A percentile compares a stretch with the other conserved stretches of the same genome.
phyloP scores from a whole-genome alignment of 805 yeast genomes.

The Saturnispora diversa region DNA sequence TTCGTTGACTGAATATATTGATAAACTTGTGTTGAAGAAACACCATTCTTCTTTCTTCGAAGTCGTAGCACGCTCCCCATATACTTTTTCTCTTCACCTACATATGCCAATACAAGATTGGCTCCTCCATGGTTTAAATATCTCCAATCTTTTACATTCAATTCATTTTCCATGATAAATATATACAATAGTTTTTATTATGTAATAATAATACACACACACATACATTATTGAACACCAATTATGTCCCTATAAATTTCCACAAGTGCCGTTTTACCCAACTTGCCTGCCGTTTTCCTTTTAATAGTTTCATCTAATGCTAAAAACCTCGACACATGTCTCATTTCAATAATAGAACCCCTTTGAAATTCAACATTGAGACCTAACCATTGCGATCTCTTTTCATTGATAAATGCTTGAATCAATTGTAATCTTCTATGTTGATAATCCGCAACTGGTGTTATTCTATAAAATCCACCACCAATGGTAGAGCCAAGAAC shows the following conservation, averaged over 20 bases:
- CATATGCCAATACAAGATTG: slow-evolving; percentile 37
- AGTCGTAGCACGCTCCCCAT: slow-evolving; percentile 34
- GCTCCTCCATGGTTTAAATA: slow-evolving; percentile 43
- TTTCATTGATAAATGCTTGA: slow-evolving; percentile 81
- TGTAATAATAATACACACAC: background rate
- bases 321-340: slow-evolving; percentile 45
- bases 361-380: slow-evolving; percentile 68
- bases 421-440: slow-evolving; percentile 77
- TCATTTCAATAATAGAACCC: slow-evolving; percentile 61
- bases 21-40: slow-evolving; percentile 35
- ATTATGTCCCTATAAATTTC: slow-evolving; percentile 62
- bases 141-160: slow-evolving; percentile 28
- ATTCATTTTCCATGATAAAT: no score
- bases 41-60: slow-evolving; percentile 28
- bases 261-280: slow-evolving; percentile 47
- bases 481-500: slow-evolving; percentile 67
- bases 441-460: slow-evolving; percentile 65
- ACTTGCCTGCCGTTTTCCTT: slow-evolving; percentile 44
- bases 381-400: slow-evolving; percentile 65
- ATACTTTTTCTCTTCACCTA: slow-evolving; percentile 29
- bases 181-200: no score
- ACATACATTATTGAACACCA: slow-evolving; percentile 20
- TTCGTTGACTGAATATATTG: slow-evolving; percentile 29
- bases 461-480: slow-evolving; percentile 68
- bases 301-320: slow-evolving; percentile 51